Percentiles rank a stretch among this genome's conserved stretches.
Conservation (phyloP, 1,284 basidiomycete genomes). For the Boletus albobrunnescens region DNA sequence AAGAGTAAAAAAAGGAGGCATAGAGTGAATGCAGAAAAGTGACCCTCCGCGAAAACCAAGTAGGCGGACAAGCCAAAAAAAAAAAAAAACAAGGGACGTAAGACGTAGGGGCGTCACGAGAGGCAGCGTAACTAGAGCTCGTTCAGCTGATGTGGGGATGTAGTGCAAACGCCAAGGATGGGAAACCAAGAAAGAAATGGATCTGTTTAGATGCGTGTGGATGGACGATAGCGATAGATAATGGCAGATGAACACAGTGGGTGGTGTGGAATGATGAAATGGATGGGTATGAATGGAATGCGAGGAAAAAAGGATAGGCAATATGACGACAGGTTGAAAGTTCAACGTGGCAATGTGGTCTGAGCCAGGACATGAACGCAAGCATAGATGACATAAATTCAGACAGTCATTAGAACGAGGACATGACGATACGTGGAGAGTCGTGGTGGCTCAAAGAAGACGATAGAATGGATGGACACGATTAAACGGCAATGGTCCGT, state of each 20-base stretch:
- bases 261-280: conserved; percentile 16
- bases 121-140: conserved; percentile 19
- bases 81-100: conserved; percentile 3
- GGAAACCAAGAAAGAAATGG: neutral
- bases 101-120: conserved; percentile 13
- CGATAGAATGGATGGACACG: neutral
- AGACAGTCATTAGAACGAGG: conserved; percentile 17
- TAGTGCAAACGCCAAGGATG: too few relatives aligned
- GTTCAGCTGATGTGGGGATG: conserved; percentile 9
- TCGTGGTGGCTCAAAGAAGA: neutral
- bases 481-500: conserved; percentile 31
- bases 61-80: neutral
- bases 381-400: conserved; percentile 18
- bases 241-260: conserved; percentile 17
- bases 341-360: neutral
- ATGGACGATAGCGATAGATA: conserved; percentile 36
- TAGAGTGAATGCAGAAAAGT: neutral
- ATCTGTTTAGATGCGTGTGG: conserved; percentile 10
- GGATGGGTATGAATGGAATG: conserved; percentile 18
- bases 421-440: neutral
- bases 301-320: conserved; percentile 8
- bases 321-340: conserved; percentile 26
- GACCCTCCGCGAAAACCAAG: conserved; percentile 5
- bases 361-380: conserved; percentile 5
- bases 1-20: neutral